A percentile compares a stretch with the other conserved stretches of the same genome.
Evolutionary conservation across 208 protist species (phyloP).

Genomic region (Herpetomonas samuelpessoai): DNA sequence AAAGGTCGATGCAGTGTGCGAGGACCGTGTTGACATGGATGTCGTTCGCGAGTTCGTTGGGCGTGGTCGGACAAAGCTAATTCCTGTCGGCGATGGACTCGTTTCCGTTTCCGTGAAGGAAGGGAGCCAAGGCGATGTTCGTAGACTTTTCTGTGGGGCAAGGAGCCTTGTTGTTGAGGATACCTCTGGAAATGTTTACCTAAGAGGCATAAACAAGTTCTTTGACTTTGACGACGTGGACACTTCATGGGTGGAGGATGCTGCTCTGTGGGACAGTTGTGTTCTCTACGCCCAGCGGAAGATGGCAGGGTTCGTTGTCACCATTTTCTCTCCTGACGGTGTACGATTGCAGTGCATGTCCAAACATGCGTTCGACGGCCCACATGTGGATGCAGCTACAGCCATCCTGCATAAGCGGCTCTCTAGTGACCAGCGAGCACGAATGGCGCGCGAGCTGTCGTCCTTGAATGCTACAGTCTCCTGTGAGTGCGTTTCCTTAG

Average conservation of each 20-base stretch:
- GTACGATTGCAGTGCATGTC: constrained; percentile 49
- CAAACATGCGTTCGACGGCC: constrained; percentile 79
- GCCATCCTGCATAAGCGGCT: constrained; percentile 30
- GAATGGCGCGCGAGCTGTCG: constrained; percentile 52
- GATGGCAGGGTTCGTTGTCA: constrained; percentile 88
- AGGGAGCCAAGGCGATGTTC: constrained; percentile 58
- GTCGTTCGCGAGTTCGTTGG: constrained; percentile 10
- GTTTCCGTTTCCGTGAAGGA: constrained; percentile 75
- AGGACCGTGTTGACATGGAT: neutral
- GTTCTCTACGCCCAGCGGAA: constrained; percentile 73
- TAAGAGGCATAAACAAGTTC: constrained; percentile 89
- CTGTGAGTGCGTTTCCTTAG: constrained; percentile 69
- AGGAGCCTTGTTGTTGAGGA: constrained; percentile 64
- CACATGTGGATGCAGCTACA: constrained; percentile 64
- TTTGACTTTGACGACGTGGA: constrained; percentile 60
- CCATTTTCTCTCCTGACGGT: constrained; percentile 76
- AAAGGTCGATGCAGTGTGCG: neutral
- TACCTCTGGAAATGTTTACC: constrained; percentile 46
- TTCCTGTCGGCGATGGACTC: constrained; percentile 16
- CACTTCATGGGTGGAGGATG: constrained; percentile 35
- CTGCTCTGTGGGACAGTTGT: constrained; percentile 33
- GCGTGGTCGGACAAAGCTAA: constrained; percentile 34
- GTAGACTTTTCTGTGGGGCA: constrained; percentile 67
- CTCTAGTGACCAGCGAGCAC: constrained; percentile 25
- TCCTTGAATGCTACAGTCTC: constrained; percentile 26